A percentile compares a stretch with the other conserved stretches of the same genome.
phyloP scores from a whole-genome alignment of 768 basidiomycete genomes.

The Rhodocollybia butyracea region DNA sequence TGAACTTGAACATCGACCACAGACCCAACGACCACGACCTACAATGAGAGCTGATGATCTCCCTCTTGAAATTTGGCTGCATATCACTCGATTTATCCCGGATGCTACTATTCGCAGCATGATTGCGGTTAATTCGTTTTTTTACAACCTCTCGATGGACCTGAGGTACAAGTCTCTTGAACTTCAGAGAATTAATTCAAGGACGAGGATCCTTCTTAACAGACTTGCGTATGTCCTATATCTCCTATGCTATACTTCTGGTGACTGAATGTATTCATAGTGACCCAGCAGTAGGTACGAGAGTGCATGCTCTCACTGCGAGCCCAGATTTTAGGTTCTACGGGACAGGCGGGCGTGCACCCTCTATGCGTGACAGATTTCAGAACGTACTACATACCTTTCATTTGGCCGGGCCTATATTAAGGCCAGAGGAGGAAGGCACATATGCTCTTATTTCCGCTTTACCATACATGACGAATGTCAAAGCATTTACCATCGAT shows the following conservation, averaged over 20 bases:
- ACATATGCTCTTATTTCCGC: slow-evolving; percentile 25
- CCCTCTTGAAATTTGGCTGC: slow-evolving; percentile 32
- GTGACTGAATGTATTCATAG: slow-evolving; percentile 5
- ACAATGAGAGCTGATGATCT: too few relatives aligned
- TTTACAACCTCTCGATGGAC: slow-evolving; percentile 29
- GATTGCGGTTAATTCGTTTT: slow-evolving; percentile 28
- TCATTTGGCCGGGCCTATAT: slow-evolving; percentile 5
- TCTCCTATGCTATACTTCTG: background rate
- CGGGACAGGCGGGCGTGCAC: background rate
- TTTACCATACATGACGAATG: slow-evolving; percentile 29
- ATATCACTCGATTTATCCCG: slow-evolving; percentile 25
- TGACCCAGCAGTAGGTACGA: slow-evolving; percentile 20
- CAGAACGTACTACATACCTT: slow-evolving; percentile 12
- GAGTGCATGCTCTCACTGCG: slow-evolving; percentile 18
- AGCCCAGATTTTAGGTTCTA: slow-evolving; percentile 12
- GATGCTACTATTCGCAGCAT: slow-evolving; percentile 21
- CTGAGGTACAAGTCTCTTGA: slow-evolving; percentile 23
- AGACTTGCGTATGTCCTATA: slow-evolving; percentile 20
- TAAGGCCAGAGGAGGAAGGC: slow-evolving; percentile 21
- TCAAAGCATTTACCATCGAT: slow-evolving; percentile 35
- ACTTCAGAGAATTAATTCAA: slow-evolving; percentile 19
- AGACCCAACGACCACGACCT: too few relatives aligned
- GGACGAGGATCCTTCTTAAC: slow-evolving; percentile 13
- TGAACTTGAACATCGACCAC: too few relatives aligned
- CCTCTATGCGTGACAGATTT: background rate